Evolutionary conservation across 306 rosid species (phyloP).

Genomic region (Hippophae gyantsensis): DNA sequence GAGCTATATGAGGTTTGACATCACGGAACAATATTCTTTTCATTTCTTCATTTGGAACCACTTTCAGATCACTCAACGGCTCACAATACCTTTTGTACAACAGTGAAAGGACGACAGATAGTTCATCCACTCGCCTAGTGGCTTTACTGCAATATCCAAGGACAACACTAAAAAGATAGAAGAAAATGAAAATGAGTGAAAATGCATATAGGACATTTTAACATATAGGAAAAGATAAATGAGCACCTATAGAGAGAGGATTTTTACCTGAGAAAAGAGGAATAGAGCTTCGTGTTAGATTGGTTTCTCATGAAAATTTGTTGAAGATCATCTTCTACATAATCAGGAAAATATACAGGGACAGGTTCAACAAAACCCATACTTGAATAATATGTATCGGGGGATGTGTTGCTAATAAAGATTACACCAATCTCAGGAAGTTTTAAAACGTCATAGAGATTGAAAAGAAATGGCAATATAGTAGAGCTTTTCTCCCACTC

Average conservation of each 20-base stretch:
- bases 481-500: constrained; percentile 85
- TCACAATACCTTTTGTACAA: constrained; percentile 56
- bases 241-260: neutral
- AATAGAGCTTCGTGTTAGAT: constrained; percentile 58
- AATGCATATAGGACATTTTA: too few species aligned
- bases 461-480: constrained; percentile 57
- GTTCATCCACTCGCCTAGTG: constrained; percentile 66
- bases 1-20: constrained; percentile 51
- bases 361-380: constrained; percentile 73
- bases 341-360: constrained; percentile 66
- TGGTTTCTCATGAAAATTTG: constrained; percentile 56
- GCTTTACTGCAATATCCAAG: constrained; percentile 61
- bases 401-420: constrained; percentile 77
- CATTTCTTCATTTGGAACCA: constrained; percentile 56
- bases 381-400: constrained; percentile 67
- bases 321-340: constrained; percentile 55
- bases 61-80: constrained; percentile 42
- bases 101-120: constrained; percentile 49
- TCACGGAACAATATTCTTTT: constrained; percentile 46
- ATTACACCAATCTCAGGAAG: constrained; percentile 68
- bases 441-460: constrained; percentile 67
- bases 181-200: too few species aligned
- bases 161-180: constrained; percentile 34
- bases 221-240: neutral
- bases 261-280: constrained; percentile 71